phyloP scores from a whole-genome alignment of 1,139 yeast genomes.

The Pichia sp. region DNA sequence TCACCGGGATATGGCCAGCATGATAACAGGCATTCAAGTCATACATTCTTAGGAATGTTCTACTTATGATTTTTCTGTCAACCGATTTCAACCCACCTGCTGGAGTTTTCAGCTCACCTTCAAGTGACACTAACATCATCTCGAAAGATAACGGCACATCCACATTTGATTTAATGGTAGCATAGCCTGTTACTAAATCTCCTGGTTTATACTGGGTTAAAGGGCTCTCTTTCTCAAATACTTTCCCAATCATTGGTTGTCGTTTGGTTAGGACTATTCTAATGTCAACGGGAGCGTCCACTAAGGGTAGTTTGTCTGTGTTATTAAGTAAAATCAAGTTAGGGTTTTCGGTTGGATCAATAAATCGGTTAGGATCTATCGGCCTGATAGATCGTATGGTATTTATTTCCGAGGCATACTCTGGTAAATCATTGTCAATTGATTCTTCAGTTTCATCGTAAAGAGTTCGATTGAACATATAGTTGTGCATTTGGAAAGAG shows the following conservation, averaged over 20 bases:
- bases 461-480: slow-evolving; percentile 41
- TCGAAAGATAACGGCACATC: slow-evolving; percentile 44
- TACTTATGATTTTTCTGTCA: slow-evolving; percentile 19
- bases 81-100: slow-evolving; percentile 3
- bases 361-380: slow-evolving; percentile 2
- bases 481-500: slow-evolving; percentile 59
- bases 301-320: slow-evolving; percentile 31
- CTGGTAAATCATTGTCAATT: slow-evolving; percentile 5
- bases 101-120: slow-evolving; percentile 36
- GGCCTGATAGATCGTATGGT: slow-evolving; percentile 13
- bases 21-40: slow-evolving; percentile 42
- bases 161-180: slow-evolving; percentile 42
- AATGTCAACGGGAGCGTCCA: slow-evolving; percentile 32
- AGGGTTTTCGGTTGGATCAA: slow-evolving; percentile 20
- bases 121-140: slow-evolving; percentile 53
- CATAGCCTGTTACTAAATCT: slow-evolving; percentile 51
- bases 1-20: slow-evolving; percentile 27
- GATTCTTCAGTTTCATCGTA: slow-evolving; percentile 15
- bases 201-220: slow-evolving; percentile 50
- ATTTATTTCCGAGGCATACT: slow-evolving; percentile 8
- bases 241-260: slow-evolving; percentile 32
- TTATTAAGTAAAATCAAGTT: slow-evolving; percentile 34
- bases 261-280: slow-evolving; percentile 36
- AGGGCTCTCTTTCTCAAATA: slow-evolving; percentile 30
- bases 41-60: slow-evolving; percentile 37